Evolutionary conservation across 2,329 filamentous ascomycete genomes (phyloP).

Genomic region (Clonostachys byssicola): DNA sequence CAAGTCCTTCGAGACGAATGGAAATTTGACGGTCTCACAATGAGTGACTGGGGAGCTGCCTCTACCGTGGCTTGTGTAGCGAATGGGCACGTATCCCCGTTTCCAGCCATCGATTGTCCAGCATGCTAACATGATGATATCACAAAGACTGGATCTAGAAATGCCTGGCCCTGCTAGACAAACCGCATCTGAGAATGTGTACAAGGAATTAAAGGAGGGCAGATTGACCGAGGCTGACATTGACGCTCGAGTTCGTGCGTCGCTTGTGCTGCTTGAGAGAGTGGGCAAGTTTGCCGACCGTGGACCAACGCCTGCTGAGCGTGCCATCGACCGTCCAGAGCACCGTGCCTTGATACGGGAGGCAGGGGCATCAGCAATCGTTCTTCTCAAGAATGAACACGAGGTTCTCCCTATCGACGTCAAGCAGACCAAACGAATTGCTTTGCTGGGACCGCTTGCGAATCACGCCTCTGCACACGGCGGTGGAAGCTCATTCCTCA

Average conservation of each 20-base stretch:
- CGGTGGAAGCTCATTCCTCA: constrained; percentile 26
- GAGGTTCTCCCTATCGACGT: constrained; percentile 48
- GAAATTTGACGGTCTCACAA: constrained; percentile 36
- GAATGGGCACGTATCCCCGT: too few relatives aligned
- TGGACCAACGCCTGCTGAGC: not conserved
- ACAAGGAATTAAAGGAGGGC: constrained; percentile 13
- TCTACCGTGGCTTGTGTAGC: too few relatives aligned
- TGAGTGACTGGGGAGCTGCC: constrained; percentile 40
- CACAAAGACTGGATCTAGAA: constrained; percentile 23
- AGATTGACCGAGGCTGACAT: constrained; percentile 12
- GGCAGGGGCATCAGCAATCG: constrained; percentile 46
- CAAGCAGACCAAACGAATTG: constrained; percentile 23
- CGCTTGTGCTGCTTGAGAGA: constrained; percentile 24
- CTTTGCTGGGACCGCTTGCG: constrained; percentile 24
- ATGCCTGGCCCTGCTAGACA: constrained; percentile 26
- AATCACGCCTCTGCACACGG: constrained; percentile 25
- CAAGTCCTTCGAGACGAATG: constrained; percentile 35
- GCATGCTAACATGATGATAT: too few relatives aligned
- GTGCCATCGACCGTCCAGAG: not conserved
- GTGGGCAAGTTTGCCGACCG: too few relatives aligned
- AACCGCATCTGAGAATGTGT: constrained; percentile 12
- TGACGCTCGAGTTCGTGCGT: constrained; percentile 16
- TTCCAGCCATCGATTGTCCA: too few relatives aligned
- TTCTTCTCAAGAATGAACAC: constrained; percentile 59
- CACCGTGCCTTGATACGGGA: constrained; percentile 13